Evolutionary conservation across 768 basidiomycete genomes (phyloP), one percentile per base, ranked within the genome.

Genomic region (Astraeus odoratus): DNA sequence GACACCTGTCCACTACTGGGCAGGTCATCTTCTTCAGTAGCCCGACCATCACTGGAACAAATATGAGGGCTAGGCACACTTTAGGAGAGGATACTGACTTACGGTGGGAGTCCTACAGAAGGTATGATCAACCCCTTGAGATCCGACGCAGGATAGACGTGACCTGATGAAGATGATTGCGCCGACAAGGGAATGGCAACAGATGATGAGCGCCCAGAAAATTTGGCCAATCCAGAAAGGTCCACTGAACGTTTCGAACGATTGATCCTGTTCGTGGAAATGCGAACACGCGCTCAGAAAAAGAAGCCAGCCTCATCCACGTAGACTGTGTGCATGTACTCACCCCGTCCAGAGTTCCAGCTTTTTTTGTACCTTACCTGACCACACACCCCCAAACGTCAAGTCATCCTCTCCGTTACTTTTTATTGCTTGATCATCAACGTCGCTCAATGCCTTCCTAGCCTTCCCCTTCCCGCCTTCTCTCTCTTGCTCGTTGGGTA

Each of bases 1-100:
- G 86, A 90, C 1, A 73, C 77, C 56, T 86, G 86, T 1, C 84
- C 85, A 55, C 86, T 88, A 59, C 86, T 88, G 40, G 83, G 62
- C n/a, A 81, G 64, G 12, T 83, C 80, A 12, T 83, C 83, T 16
- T 78, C 76, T 9, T 85, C 83, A 7, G 58, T 62, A 46, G 4
- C 23, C 3, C 23, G 15, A n/a, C 55, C 54, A 42, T 54, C 55
- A 33, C 64, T 58, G 34, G 3, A 12, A 47, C 45, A 41, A 62
- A 61, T 38, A 35, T n/a, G n/a, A n/a, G n/a, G n/a, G n/a, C n/a
- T n/a, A n/a, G n/a, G 22, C 25, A 19, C 39, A 48, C 19, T 49
- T 38, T 16, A 12, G 34, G 10, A 24, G 40, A 5, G 12, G 12
- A 36, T 25, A 37, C 34, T 46, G 25, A 31, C 66, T 44, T 53